Conservation (phyloP, 352 stramenopile species). For the Phytophthora kernoviae region DNA sequence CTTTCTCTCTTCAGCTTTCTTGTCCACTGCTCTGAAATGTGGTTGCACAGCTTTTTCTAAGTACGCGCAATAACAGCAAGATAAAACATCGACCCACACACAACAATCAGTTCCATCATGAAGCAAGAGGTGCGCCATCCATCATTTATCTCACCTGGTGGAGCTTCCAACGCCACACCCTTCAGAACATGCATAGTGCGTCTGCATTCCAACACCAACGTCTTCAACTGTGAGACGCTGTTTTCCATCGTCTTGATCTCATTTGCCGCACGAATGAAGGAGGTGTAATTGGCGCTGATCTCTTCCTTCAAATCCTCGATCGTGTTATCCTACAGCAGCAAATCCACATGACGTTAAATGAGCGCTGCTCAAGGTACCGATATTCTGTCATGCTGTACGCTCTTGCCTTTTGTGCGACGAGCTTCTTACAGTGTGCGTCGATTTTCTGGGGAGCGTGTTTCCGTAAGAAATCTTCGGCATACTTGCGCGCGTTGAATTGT, state of each 20-base stretch:
- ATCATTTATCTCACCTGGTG: slow-evolving; percentile 28
- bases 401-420: slow-evolving; percentile 73
- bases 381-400: not conserved
- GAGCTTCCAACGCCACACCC: slow-evolving; percentile 49
- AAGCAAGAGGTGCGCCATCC: not conserved
- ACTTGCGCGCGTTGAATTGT: slow-evolving; percentile 72
- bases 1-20: slow-evolving; percentile 48
- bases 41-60: slow-evolving; percentile 43
- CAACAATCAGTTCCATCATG: not conserved
- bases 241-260: slow-evolving; percentile 89
- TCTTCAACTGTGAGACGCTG: slow-evolving; percentile 81
- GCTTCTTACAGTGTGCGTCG: slow-evolving; percentile 71
- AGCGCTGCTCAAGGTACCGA: not conserved
- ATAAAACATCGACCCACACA: not conserved
- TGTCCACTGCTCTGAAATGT: slow-evolving; percentile 51
- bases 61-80: not conserved
- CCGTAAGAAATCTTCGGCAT: slow-evolving; percentile 79
- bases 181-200: slow-evolving; percentile 68
- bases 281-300: slow-evolving; percentile 83
- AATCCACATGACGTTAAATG: not conserved
- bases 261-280: slow-evolving; percentile 71
- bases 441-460: slow-evolving; percentile 81
- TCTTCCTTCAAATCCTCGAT: slow-evolving; percentile 85
- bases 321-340: slow-evolving; percentile 62
- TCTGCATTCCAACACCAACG: slow-evolving; percentile 76